Percentiles rank a stretch among this genome's conserved stretches.
Evolutionary conservation across 164 flowering plant species (phyloP).

Genomic region (Tinospora cordifolia): DNA sequence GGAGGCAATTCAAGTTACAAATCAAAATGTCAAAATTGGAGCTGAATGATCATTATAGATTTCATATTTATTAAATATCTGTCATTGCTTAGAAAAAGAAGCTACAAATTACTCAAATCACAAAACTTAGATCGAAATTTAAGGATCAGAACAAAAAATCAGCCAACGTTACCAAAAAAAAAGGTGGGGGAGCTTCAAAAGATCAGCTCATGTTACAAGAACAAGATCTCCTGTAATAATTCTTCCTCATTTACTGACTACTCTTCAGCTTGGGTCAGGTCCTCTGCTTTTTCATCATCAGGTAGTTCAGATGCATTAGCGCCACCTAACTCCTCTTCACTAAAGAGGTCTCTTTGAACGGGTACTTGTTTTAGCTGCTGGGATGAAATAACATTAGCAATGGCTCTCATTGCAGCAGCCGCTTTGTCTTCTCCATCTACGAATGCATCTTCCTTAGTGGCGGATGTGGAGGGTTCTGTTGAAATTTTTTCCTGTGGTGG

Average conservation of each 20-base stretch:
- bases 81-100: neutral
- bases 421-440: constrained; percentile 37
- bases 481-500: constrained; percentile 57
- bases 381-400: constrained; percentile 61
- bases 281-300: neutral
- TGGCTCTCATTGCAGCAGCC: constrained; percentile 64
- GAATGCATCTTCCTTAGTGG: constrained; percentile 21
- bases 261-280: neutral
- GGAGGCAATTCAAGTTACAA: too few species aligned
- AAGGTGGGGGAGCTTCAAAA: too few species aligned
- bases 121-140: too few species aligned
- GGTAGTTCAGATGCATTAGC: neutral
- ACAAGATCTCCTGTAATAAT: neutral
- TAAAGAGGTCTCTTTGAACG: constrained; percentile 67
- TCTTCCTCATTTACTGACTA: neutral
- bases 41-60: too few species aligned
- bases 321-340: constrained; percentile 6
- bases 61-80: too few species aligned
- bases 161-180: neutral
- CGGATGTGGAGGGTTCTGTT: constrained; percentile 21
- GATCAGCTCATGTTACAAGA: neutral
- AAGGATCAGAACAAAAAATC: neutral
- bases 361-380: constrained; percentile 69
- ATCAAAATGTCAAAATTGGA: too few species aligned
- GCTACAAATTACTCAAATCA: too few species aligned